These are phyloP conservation scores for Pseudozyma thailandica DNA, from an alignment of 1,284 basidiomycete species.

Conservation along the genomic window DNA sequence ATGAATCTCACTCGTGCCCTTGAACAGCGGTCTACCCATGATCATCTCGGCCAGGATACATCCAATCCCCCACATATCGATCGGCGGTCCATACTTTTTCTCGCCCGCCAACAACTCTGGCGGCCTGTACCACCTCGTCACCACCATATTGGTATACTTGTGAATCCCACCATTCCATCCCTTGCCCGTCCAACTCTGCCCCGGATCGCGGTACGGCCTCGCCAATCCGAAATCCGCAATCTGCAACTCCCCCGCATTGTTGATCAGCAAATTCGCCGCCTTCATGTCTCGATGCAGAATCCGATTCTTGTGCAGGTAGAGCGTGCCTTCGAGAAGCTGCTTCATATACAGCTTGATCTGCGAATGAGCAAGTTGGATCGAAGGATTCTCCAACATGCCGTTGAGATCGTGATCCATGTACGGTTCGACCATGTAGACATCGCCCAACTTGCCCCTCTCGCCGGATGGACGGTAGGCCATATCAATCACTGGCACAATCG, in stretches of 20 bases:
- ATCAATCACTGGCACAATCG: constrained; percentile 87
- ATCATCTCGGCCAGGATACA: constrained; percentile 98
- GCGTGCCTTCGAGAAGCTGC: constrained; percentile 91
- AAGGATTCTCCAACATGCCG: constrained; percentile 78
- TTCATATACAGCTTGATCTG: constrained; percentile 95
- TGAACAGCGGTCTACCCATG: constrained; percentile 83
- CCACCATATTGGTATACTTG: constrained; percentile 94
- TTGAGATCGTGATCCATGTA: constrained; percentile 99
- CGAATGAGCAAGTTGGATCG: constrained; percentile 58
- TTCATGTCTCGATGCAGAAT: constrained; percentile 99
- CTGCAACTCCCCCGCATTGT: constrained; percentile 72
- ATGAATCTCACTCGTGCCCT: constrained; percentile 86
- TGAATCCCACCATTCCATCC: constrained; percentile 57
- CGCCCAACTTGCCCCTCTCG: constrained; percentile 71
- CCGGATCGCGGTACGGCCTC: constrained; percentile 70
- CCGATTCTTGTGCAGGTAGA: constrained; percentile 95
- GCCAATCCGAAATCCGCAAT: constrained; percentile 97
- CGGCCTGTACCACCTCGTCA: constrained; percentile 98
- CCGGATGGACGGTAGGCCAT: constrained; percentile 76
- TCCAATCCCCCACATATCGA: constrained; percentile 99
- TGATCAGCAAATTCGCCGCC: constrained; percentile 94
- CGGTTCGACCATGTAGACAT: constrained; percentile 94
- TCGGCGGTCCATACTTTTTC: constrained; percentile 85
- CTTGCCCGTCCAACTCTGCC: constrained; percentile 52
- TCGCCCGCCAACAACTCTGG: constrained; percentile 93